Evolutionary conservation across 2,329 filamentous ascomycete genomes (phyloP).

Genomic region (Xylariaceae sp.): DNA sequence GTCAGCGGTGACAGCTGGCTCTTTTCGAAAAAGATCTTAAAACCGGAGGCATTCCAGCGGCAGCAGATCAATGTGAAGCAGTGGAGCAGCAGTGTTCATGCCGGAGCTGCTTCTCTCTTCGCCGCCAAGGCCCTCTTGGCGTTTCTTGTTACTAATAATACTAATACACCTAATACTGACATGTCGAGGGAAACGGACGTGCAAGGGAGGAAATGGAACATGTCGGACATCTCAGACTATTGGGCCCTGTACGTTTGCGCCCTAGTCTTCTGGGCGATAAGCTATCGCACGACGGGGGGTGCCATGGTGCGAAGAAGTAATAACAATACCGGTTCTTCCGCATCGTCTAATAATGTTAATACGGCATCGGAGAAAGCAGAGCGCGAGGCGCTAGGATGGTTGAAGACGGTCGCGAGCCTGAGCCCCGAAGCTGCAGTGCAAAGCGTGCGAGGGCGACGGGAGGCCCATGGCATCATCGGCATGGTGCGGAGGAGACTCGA

Average conservation of each 20-base stretch:
- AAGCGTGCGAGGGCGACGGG: constrained; percentile 47
- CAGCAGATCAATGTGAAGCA: constrained; percentile 53
- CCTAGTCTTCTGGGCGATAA: constrained; percentile 65
- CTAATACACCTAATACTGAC: constrained; percentile 26
- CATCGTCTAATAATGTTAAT: constrained; percentile 30
- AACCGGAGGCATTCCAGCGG: constrained; percentile 50
- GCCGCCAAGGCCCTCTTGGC: constrained; percentile 58
- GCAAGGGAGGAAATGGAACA: constrained; percentile 43
- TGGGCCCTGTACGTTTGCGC: constrained; percentile 75
- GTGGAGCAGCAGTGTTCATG: constrained; percentile 44
- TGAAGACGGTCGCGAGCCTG: constrained; percentile 48
- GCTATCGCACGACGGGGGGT: constrained; percentile 41
- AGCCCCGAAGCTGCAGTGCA: constrained; percentile 47
- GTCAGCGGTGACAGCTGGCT: constrained; percentile 65
- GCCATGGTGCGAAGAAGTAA: constrained; percentile 26
- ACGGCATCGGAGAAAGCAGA: constrained; percentile 43
- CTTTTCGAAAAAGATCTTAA: constrained; percentile 59
- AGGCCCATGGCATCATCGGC: constrained; percentile 53
- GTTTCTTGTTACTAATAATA: constrained; percentile 46
- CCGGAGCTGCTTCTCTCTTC: constrained; percentile 53
- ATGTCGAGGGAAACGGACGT: constrained; percentile 5
- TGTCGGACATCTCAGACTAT: constrained; percentile 76
- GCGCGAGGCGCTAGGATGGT: constrained; percentile 41
- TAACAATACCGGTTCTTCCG: not conserved
- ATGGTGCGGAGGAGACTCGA: constrained; percentile 55